Percentiles rank a stretch among this genome's conserved stretches.
Conservation (phyloP, 345 rosid species). For the Brassica rapa region DNA sequence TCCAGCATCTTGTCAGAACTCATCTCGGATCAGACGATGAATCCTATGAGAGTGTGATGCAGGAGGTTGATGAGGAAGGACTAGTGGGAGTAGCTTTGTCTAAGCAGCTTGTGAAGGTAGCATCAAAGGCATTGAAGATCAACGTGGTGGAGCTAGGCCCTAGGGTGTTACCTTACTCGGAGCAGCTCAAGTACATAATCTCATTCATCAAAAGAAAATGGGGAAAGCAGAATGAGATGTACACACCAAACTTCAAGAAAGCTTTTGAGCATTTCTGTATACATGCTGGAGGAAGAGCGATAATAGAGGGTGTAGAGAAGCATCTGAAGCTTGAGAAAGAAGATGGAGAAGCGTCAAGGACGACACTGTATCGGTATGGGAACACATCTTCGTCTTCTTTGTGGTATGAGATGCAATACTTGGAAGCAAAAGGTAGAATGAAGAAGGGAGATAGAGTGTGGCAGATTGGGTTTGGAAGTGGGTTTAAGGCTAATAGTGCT, state of each 20-base stretch:
- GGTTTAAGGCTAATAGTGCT: conserved; percentile 1
- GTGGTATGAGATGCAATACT: neutral
- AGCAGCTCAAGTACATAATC: neutral
- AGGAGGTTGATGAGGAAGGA: neutral
- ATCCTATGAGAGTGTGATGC: neutral
- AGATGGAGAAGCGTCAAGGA: neutral
- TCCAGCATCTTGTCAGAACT: neutral
- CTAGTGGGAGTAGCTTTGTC: neutral
- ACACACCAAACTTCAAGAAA: neutral
- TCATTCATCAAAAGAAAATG: neutral
- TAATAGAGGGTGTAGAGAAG: neutral
- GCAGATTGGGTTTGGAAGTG: conserved; percentile 4
- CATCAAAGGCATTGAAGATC: neutral
- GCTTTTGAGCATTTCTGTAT: conserved; percentile 1
- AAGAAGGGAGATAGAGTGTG: neutral
- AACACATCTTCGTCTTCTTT: neutral
- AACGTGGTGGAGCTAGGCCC: neutral
- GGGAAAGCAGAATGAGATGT: neutral
- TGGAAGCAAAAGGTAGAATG: neutral
- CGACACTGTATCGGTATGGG: neutral
- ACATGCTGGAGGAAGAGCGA: neutral
- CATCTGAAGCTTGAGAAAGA: neutral
- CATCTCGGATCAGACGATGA: neutral
- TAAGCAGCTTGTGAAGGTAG: neutral
- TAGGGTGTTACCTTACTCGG: neutral